Percentiles rank a stretch among this genome's conserved stretches.
Evolutionary conservation across 2,329 filamentous ascomycete species (phyloP).

Genomic region (Neocatenulostroma microsporum): DNA sequence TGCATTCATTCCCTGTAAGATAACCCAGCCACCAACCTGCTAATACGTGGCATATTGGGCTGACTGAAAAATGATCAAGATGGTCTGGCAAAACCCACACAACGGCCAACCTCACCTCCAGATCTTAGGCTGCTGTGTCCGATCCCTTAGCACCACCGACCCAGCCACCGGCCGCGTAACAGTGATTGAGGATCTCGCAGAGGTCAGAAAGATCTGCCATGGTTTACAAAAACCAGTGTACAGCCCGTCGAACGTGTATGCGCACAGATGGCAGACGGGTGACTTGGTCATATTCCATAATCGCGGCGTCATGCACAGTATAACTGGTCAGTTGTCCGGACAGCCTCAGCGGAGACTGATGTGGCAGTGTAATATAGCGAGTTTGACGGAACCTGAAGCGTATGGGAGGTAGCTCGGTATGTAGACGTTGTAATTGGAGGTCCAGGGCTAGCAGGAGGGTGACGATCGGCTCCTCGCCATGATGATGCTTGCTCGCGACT

Average conservation of each 20-base stretch:
- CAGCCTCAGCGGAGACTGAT: constrained; percentile 18
- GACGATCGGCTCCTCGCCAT: no score
- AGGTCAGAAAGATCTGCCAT: constrained; percentile 23
- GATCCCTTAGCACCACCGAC: constrained; percentile 15
- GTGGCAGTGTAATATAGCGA: no score
- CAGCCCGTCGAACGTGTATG: constrained; percentile 25
- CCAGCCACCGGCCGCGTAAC: constrained; percentile 14
- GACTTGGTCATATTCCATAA: constrained; percentile 29
- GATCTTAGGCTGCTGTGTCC: constrained; percentile 22
- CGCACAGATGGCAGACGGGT: constrained; percentile 25
- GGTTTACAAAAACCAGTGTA: constrained; percentile 9
- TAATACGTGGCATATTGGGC: no score
- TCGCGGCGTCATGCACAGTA: constrained; percentile 26
- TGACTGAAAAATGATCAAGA: no score
- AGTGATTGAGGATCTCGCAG: constrained; percentile 15
- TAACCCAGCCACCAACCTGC: no score
- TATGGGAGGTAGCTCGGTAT: no score
- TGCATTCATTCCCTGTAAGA: no score
- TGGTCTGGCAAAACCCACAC: no score
- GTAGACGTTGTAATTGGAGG: no score
- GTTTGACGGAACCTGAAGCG: no score
- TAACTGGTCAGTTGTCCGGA: constrained; percentile 21
- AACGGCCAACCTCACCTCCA: constrained; percentile 18
- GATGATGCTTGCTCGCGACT: no score
- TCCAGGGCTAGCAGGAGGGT: no score